A percentile compares a stretch with the other conserved stretches of the same genome.
Evolutionary conservation across 2,329 filamentous ascomycete species (phyloP).

Genomic region (Paecilomyces sp.): DNA sequence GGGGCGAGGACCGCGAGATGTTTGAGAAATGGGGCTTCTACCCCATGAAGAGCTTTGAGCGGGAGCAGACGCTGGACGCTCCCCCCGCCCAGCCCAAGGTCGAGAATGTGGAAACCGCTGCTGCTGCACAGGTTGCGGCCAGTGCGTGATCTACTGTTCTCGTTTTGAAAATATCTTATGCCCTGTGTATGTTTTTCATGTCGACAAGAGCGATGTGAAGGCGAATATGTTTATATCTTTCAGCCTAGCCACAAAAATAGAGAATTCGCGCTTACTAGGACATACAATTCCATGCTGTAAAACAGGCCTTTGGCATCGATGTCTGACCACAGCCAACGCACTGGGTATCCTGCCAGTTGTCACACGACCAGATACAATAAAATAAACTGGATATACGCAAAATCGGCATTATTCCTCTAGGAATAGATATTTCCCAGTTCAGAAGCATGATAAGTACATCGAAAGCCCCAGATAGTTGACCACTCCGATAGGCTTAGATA

Average conservation of each 20-base stretch:
- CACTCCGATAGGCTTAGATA: too few species aligned
- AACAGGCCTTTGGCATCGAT: too few species aligned
- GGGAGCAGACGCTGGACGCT: neutral
- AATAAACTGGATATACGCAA: too few species aligned
- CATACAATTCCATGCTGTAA: too few species aligned
- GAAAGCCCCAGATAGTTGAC: too few species aligned
- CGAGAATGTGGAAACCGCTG: neutral
- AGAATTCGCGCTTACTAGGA: neutral
- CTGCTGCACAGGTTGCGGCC: neutral
- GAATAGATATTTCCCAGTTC: too few species aligned
- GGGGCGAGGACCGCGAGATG: conserved; percentile 80
- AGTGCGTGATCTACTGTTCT: neutral
- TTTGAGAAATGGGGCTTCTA: conserved; percentile 75
- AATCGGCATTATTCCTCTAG: too few species aligned
- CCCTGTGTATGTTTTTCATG: neutral
- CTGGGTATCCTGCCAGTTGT: too few species aligned
- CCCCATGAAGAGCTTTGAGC: conserved; percentile 62
- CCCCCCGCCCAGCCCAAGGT: neutral
- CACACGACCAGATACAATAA: too few species aligned
- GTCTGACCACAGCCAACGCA: too few species aligned
- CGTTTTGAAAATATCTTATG: neutral
- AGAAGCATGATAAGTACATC: too few species aligned
- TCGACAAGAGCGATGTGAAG: neutral
- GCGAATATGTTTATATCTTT: neutral
- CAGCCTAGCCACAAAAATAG: neutral